phyloP scores from a whole-genome alignment of 257 asterid species.

The Primulina huaijiensis region DNA sequence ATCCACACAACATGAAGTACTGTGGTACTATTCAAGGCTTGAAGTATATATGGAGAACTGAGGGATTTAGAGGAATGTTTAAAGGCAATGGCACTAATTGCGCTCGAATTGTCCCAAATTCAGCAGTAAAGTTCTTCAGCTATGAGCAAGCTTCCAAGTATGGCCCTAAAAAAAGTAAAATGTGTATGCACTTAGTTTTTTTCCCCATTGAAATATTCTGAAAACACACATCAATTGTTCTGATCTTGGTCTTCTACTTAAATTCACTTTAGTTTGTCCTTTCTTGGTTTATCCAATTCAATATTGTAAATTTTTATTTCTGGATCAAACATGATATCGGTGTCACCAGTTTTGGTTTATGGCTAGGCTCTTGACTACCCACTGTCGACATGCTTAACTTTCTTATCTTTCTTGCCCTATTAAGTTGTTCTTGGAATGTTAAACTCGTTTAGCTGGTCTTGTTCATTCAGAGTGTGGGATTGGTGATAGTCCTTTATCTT shows the following conservation, averaged over 20 bases:
- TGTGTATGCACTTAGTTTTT: not conserved
- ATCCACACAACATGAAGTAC: constrained; percentile 81
- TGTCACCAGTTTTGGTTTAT: too few relatives aligned
- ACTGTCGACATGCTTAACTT: too few relatives aligned
- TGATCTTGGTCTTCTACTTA: not conserved
- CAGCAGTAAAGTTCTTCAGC: constrained; percentile 99
- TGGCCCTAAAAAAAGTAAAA: constrained; percentile 23
- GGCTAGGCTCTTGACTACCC: too few relatives aligned
- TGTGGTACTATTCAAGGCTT: constrained; percentile 83
- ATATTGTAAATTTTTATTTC: not conserved
- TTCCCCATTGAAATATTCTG: not conserved
- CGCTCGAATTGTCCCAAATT: constrained; percentile 91
- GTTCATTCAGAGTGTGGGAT: not conserved
- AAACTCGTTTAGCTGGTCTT: too few relatives aligned
- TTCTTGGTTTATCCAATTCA: not conserved
- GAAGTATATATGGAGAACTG: constrained; percentile 76
- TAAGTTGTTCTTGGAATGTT: too few relatives aligned
- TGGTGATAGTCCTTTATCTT: not conserved
- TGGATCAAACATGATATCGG: not conserved
- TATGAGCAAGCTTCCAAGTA: constrained; percentile 99
- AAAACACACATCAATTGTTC: not conserved
- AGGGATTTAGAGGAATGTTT: constrained; percentile 75
- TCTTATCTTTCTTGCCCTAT: too few relatives aligned
- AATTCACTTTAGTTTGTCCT: not conserved
- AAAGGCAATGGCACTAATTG: constrained; percentile 94